phyloP scores from a whole-genome alignment of 345 rosid genomes.

The Dipteronia dyeriana region DNA sequence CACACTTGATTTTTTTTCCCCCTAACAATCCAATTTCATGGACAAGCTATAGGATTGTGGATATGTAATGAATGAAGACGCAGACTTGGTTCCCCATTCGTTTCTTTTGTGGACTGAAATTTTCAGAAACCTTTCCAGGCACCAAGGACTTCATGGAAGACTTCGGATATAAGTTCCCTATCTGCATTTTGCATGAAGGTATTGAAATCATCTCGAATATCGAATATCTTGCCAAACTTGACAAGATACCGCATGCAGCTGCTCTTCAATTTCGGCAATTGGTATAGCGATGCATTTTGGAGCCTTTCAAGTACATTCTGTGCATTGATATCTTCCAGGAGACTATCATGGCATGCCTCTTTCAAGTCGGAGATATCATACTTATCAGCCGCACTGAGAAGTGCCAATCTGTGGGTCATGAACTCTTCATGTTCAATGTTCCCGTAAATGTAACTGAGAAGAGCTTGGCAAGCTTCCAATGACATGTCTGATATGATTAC shows the following conservation, averaged over 20 bases:
- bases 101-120: neutral
- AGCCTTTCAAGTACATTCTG: slow-evolving; percentile 89
- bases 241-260: slow-evolving; percentile 87
- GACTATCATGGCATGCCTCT: slow-evolving; percentile 86
- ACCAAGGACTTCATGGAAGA: slow-evolving; percentile 79
- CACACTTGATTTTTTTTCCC: slow-evolving; percentile 19
- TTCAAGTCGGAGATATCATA: slow-evolving; percentile 76
- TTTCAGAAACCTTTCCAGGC: slow-evolving; percentile 91
- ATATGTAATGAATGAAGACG: neutral
- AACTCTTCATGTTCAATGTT: slow-evolving; percentile 70
- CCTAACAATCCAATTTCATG: slow-evolving; percentile 19
- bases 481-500: slow-evolving; percentile 82
- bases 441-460: slow-evolving; percentile 81
- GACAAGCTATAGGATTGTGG: neutral
- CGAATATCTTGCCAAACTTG: slow-evolving; percentile 91
- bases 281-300: slow-evolving; percentile 70
- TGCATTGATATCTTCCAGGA: slow-evolving; percentile 75
- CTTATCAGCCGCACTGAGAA: slow-evolving; percentile 84
- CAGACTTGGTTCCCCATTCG: neutral
- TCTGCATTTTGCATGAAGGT: slow-evolving; percentile 75
- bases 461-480: slow-evolving; percentile 74
- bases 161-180: slow-evolving; percentile 75
- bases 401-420: slow-evolving; percentile 67
- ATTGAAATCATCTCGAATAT: slow-evolving; percentile 78
- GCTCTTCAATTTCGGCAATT: slow-evolving; percentile 65